phyloP scores from a whole-genome alignment of 2,329 filamentous ascomycete species.

The Fusarium sp. region DNA sequence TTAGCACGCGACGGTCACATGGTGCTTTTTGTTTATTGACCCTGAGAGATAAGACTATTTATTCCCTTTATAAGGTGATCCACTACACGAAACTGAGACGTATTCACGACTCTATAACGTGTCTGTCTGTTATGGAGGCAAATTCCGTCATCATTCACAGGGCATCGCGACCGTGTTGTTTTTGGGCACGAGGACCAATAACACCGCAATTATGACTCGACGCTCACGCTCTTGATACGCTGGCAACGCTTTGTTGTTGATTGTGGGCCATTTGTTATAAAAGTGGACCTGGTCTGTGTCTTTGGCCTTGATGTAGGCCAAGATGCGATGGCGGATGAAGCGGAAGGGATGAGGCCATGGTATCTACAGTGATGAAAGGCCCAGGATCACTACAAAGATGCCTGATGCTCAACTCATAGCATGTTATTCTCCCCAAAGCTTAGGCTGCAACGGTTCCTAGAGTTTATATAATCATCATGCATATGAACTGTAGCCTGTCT shows the following conservation, averaged over 20 bases:
- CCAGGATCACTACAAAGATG: neutral
- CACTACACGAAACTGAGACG: slow-evolving; percentile 4
- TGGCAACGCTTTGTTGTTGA: slow-evolving; percentile 22
- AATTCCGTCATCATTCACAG: neutral
- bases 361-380: slow-evolving; percentile 11
- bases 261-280: slow-evolving; percentile 4
- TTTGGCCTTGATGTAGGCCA: neutral
- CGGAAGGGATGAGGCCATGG: slow-evolving; percentile 2
- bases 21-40: slow-evolving; percentile 30
- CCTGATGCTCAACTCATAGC: neutral
- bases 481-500: neutral
- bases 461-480: neutral
- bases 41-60: slow-evolving; percentile 2
- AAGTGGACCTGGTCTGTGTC: slow-evolving; percentile 9
- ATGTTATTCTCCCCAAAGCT: neutral
- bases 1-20: slow-evolving; percentile 41
- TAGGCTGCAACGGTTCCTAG: neutral
- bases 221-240: slow-evolving; percentile 24
- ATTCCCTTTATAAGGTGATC: slow-evolving; percentile 2
- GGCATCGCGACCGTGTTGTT: slow-evolving; percentile 10
- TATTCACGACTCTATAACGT: neutral
- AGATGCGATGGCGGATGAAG: slow-evolving; percentile 9
- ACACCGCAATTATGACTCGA: slow-evolving; percentile 20
- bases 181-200: slow-evolving; percentile 11
- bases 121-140: neutral